Percentiles rank a stretch among this genome's conserved stretches.
phyloP scores from a whole-genome alignment of 2,329 filamentous ascomycete species.

The Alternaria tenuissima region DNA sequence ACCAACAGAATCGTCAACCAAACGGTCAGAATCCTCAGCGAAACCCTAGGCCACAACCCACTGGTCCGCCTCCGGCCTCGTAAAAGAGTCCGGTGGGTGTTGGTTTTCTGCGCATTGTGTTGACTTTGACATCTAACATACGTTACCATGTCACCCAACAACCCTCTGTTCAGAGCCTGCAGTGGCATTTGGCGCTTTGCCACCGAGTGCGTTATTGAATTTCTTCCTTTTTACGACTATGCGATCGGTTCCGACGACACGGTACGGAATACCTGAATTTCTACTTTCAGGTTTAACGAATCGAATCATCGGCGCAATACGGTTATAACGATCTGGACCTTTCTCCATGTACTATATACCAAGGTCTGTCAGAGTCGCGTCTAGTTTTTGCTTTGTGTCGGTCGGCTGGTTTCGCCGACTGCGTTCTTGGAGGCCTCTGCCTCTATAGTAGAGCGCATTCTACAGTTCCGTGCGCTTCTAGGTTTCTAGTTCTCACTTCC shows the following conservation, averaged over 20 bases:
- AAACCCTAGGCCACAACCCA: conserved; percentile 43
- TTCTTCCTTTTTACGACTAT: conserved; percentile 40
- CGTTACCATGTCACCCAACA: conserved; percentile 37
- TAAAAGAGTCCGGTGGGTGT: conserved; percentile 18
- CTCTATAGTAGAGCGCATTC: conserved; percentile 13
- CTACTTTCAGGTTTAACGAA: conserved; percentile 42
- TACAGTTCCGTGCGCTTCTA: conserved; percentile 18
- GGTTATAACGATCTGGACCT: conserved; percentile 46
- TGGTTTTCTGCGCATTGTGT: conserved; percentile 43
- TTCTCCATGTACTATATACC: conserved; percentile 50
- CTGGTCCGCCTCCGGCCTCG: conserved; percentile 41
- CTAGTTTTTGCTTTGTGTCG: conserved; percentile 36
- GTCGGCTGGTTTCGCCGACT: conserved; percentile 38
- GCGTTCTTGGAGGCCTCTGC: conserved; percentile 22
- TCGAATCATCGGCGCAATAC: conserved; percentile 44
- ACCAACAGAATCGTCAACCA: conserved; percentile 44
- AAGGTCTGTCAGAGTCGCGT: conserved; percentile 39
- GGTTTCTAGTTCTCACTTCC: conserved; percentile 11
- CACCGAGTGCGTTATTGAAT: conserved; percentile 35
- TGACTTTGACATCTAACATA: conserved; percentile 27
- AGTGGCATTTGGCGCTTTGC: conserved; percentile 32
- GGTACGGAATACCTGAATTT: conserved; percentile 47
- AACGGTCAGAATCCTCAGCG: conserved; percentile 49
- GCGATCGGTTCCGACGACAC: conserved; percentile 44
- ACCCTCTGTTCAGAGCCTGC: conserved; percentile 41